These are phyloP conservation scores for Candida fluviatilis DNA, from an alignment of 805 yeast species.

Conservation along the genomic window DNA sequence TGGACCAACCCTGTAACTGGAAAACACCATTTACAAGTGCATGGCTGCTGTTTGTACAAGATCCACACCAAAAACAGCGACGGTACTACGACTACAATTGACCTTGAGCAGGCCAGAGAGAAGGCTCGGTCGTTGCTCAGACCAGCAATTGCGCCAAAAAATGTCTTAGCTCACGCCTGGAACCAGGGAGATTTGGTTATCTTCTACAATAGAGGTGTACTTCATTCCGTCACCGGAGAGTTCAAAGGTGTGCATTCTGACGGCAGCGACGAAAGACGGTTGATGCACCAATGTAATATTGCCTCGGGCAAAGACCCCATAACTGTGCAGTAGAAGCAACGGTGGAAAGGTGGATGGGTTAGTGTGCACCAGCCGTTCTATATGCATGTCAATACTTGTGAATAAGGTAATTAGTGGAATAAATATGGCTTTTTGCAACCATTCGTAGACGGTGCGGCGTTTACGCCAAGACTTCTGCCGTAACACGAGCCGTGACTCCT, in stretches of 20 bases:
- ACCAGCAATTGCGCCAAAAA: constrained; percentile 73
- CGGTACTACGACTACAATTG: constrained; percentile 42
- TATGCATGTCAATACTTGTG: too few species aligned
- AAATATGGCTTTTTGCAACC: too few species aligned
- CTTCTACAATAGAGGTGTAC: constrained; percentile 84
- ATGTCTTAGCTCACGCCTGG: constrained; percentile 83
- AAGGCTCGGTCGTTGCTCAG: constrained; percentile 73
- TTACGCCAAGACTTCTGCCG: too few species aligned
- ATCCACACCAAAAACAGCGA: constrained; percentile 54
- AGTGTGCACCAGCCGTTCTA: too few species aligned
- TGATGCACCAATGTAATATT: constrained; percentile 93
- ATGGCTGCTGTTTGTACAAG: constrained; percentile 80
- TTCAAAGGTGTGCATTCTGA: constrained; percentile 42
- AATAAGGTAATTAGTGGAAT: too few species aligned
- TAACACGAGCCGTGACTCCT: too few species aligned
- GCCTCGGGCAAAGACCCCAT: constrained; percentile 74
- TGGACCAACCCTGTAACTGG: constrained; percentile 91
- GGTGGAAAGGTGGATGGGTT: too few species aligned
- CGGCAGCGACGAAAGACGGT: constrained; percentile 67
- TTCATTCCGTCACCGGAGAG: constrained; percentile 92
- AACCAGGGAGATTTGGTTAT: constrained; percentile 78
- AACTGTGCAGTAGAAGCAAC: constrained; percentile 7
- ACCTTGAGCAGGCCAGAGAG: constrained; percentile 68
- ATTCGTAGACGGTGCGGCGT: too few species aligned
- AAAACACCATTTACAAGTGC: constrained; percentile 79